Evolutionary conservation across 1,284 basidiomycete species (phyloP).

Genomic region (Phylloboletellus chloephorus): DNA sequence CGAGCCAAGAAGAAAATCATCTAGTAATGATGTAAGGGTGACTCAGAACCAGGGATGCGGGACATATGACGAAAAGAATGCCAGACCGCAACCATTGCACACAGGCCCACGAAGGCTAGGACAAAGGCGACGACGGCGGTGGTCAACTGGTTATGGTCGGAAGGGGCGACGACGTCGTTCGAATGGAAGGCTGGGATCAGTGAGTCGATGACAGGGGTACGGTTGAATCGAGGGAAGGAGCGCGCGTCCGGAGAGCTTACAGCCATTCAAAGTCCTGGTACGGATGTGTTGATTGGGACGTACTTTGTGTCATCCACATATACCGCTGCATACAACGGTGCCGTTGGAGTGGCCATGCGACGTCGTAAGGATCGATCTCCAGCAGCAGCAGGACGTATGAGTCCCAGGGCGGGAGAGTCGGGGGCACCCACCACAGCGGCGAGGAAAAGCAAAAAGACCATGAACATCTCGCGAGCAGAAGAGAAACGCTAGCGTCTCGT

Average conservation of each 20-base stretch:
- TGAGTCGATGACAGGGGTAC: constrained; percentile 15
- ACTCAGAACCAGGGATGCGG: constrained; percentile 4
- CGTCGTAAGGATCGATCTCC: neutral
- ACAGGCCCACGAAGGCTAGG: constrained; percentile 6
- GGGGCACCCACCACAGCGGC: neutral
- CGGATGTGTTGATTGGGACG: neutral
- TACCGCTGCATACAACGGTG: neutral
- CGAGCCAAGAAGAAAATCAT: constrained; percentile 14
- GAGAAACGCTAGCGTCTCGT: neutral
- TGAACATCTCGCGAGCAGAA: neutral
- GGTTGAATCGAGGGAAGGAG: neutral
- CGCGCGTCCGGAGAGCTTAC: neutral
- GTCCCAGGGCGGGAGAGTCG: too few species aligned
- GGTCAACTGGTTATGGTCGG: constrained; percentile 1
- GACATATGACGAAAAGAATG: neutral
- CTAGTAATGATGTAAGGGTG: constrained; percentile 1
- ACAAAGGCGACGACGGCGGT: neutral
- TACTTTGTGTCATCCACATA: constrained; percentile 6
- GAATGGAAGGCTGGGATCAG: constrained; percentile 6
- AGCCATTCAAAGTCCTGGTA: neutral
- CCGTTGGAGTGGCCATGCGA: neutral
- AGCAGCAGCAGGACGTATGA: too few species aligned
- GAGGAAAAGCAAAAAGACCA: neutral
- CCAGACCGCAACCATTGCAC: constrained; percentile 13
- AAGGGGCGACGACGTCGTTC: neutral